Percentiles rank a stretch among this genome's conserved stretches.
Conservation (phyloP, 257 asterid species). For the Solanum rostratum region DNA sequence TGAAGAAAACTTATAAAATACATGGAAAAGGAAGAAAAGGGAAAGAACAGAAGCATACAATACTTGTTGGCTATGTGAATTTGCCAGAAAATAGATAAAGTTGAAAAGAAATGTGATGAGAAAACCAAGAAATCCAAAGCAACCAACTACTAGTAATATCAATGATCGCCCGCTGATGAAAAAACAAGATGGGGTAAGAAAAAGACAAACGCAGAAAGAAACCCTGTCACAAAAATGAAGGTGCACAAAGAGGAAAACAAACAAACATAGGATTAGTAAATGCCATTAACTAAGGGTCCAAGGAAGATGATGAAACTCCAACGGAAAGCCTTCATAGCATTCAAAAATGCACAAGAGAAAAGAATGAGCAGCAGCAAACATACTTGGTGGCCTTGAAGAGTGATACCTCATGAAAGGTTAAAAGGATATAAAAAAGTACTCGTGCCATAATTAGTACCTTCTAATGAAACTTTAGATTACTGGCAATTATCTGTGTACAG, state of each 20-base stretch:
- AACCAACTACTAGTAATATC: background rate
- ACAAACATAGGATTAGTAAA: background rate
- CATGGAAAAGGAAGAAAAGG: background rate
- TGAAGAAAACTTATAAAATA: background rate
- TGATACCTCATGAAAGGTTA: background rate
- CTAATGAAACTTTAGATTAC: background rate
- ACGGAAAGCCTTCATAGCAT: background rate
- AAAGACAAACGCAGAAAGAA: background rate
- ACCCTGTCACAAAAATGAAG: background rate
- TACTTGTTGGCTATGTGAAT: background rate
- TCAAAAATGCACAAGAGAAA: conserved; percentile 24
- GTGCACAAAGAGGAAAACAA: background rate
- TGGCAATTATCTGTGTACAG: background rate
- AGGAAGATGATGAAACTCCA: background rate
- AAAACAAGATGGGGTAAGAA: background rate
- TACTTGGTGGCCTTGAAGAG: background rate
- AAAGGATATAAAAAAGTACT: background rate
- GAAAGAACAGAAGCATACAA: background rate
- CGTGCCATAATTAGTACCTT: background rate
- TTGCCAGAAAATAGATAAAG: background rate
- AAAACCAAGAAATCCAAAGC: background rate
- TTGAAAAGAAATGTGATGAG: background rate
- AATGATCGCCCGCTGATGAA: background rate
- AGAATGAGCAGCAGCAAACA: conserved; percentile 17
- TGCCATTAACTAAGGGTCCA: background rate